Percentiles rank a stretch among this genome's conserved stretches.
Evolutionary conservation across 495 filamentous ascomycete species (phyloP).

Genomic region (Penicillium roqueforti): DNA sequence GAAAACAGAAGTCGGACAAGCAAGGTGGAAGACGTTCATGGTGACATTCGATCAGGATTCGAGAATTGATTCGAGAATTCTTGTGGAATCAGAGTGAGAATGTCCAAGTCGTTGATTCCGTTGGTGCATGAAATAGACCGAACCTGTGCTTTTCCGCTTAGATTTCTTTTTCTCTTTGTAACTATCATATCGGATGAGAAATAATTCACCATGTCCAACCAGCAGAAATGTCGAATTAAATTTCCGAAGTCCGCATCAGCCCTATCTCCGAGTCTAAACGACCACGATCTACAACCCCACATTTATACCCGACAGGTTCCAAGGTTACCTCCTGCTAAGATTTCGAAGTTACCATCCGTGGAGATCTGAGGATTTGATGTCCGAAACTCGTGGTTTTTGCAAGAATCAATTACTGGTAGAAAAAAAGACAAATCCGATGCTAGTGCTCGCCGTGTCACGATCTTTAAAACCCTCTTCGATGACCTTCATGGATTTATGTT

Average conservation of each 20-base stretch:
- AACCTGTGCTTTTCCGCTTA: no score
- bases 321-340: not conserved
- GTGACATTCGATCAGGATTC: constrained; percentile 6
- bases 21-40: constrained; percentile 6
- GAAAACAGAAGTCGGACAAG: not conserved
- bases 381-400: no score
- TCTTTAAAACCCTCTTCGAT: no score
- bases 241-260: not conserved
- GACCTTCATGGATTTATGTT: no score
- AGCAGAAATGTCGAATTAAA: not conserved
- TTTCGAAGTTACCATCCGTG: no score
- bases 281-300: not conserved
- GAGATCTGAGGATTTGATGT: not conserved
- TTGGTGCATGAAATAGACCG: no score
- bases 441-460: no score
- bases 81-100: not conserved
- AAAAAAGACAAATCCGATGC: no score
- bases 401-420: no score
- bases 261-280: not conserved
- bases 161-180: no score
- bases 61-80: not conserved
- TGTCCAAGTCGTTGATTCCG: not conserved
- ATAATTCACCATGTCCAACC: no score
- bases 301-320: not conserved
- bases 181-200: no score